Conservation (phyloP, 208 protist genomes). For the Crithidia expoeki region DNA sequence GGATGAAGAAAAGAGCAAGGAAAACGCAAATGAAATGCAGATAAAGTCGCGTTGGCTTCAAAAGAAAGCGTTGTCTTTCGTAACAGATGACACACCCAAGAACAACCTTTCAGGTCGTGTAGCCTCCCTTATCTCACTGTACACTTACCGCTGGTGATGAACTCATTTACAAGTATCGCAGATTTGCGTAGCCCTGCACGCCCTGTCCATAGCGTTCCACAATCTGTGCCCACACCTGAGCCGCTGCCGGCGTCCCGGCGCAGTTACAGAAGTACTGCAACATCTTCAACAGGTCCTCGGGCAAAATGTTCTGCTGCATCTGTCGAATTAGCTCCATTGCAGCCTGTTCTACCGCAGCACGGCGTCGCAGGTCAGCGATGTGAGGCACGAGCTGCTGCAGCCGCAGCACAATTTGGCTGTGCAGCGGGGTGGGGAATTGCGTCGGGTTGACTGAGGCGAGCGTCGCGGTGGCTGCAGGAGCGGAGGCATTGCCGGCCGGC, state of each 20-base stretch:
- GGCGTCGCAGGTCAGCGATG: slow-evolving; percentile 46
- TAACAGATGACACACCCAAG: not conserved
- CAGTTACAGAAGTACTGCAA: slow-evolving; percentile 51
- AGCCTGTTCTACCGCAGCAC: slow-evolving; percentile 50
- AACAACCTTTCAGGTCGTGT: no score
- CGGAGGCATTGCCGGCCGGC: not conserved
- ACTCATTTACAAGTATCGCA: slow-evolving; percentile 56
- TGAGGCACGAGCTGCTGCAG: slow-evolving; percentile 47
- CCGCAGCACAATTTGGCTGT: slow-evolving; percentile 34
- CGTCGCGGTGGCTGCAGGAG: slow-evolving; percentile 9
- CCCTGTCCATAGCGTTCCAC: slow-evolving; percentile 42
- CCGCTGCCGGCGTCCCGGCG: slow-evolving; percentile 40
- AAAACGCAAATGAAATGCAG: no score
- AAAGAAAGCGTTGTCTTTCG: not conserved
- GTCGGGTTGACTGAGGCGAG: slow-evolving; percentile 21
- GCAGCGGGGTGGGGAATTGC: slow-evolving; percentile 18
- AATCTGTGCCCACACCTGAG: slow-evolving; percentile 54
- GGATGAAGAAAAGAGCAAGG: no score
- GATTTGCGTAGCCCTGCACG: slow-evolving; percentile 55
- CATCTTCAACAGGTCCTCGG: slow-evolving; percentile 50
- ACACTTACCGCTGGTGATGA: no score
- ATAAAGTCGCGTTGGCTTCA: no score
- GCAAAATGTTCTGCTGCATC: slow-evolving; percentile 46
- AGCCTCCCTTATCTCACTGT: no score
- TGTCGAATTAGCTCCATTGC: slow-evolving; percentile 59